Base-by-base conservation (phyloP, 345 rosid species). In the Physaria fendleri region DNA sequence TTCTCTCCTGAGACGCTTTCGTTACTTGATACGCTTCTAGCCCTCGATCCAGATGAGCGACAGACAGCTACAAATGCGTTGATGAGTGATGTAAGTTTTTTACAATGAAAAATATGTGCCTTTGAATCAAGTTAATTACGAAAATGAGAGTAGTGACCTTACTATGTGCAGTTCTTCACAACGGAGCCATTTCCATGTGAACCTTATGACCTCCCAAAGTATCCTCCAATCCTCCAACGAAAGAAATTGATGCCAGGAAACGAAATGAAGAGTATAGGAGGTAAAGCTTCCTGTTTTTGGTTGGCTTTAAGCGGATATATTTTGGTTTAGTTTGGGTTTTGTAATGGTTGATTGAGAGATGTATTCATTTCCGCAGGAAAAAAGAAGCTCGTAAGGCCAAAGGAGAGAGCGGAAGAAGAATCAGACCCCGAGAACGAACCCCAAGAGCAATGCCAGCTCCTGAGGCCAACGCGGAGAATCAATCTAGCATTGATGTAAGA, bases 391-490 rank as follows among this genome's bases (percentile, higher is more conserved):
- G 77, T 28, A 93, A 83, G 73, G 76, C 80, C 37, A 91, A 82
- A 54, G 88, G 83, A 59, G 99, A 93, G 56, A 77, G 82, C 52
- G 56, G 75, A 46, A 85, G 78, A 83, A 85, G 81, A 75, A 66
- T 76, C 6, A 77, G 90, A 55, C 62, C 79, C 7, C 91, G 89
- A 7, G 91, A 92, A 43, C 81, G 93, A 17, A 75, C 78, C 13
- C 65, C 71, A 13, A 71, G 75, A 71, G 75, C 65, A 56, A 64
- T 71, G 75, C 66, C 75, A 6, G 96, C 92, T 64, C 96, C 95
- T 25, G 99, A 82, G 66, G 97, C 99, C 63, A 93, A 93, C 65
- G 97, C 97, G 0, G 97, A 93, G 71, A 76, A 82, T 74, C 96
- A 84, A 46, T 79, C 90, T 59, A 93, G 87, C 73, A 72, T 93